Conservation (phyloP, 371 early-diverging fungal species). For the Zancudomyces culisetae region DNA sequence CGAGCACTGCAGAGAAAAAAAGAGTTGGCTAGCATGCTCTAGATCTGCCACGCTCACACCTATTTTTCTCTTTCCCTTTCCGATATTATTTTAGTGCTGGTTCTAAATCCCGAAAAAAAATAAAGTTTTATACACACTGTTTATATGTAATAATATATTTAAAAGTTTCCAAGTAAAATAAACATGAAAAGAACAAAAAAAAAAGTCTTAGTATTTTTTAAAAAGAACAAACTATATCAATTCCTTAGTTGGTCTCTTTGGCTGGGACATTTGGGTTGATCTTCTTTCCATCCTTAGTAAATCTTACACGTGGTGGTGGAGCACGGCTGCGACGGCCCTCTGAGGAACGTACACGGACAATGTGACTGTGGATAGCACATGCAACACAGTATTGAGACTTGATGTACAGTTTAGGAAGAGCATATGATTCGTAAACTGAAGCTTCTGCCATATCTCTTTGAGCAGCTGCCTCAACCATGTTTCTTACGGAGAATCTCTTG, state of each 20-base stretch:
- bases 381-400: constrained; percentile 96
- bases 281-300: constrained; percentile 43
- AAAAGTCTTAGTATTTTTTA: too few species aligned
- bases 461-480: constrained; percentile 97
- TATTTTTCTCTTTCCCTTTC: too few species aligned
- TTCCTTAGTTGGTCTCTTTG: neutral
- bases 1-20: neutral
- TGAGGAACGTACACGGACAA: constrained; percentile 91
- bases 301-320: constrained; percentile 77
- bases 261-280: constrained; percentile 17
- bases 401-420: constrained; percentile 95
- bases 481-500: constrained; percentile 93
- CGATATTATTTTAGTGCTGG: too few species aligned
- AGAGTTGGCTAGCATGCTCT: too few species aligned
- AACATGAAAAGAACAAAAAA: too few species aligned
- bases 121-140: too few species aligned
- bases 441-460: constrained; percentile 92
- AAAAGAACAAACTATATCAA: too few species aligned
- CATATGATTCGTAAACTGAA: constrained; percentile 88
- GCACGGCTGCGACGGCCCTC: constrained; percentile 80
- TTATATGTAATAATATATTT: too few species aligned
- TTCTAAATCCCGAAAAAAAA: too few species aligned
- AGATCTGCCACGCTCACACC: too few species aligned
- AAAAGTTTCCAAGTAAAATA: too few species aligned
- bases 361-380: constrained; percentile 95